Base-by-base conservation (phyloP, 768 basidiomycete genomes). In the Macrolepiota albuminosa region DNA sequence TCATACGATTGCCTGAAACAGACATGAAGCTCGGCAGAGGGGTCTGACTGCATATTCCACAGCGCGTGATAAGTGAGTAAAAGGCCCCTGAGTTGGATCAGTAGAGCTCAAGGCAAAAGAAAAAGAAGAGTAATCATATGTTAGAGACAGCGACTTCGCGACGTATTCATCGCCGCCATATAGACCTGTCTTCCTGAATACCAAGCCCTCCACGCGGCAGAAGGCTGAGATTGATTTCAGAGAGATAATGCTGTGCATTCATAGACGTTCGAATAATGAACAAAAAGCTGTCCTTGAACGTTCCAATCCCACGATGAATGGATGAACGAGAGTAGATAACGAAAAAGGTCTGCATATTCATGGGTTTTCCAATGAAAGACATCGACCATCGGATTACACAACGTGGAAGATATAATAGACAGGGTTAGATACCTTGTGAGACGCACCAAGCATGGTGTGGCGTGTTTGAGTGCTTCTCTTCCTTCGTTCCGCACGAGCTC, bases 1-100 rank as follows among this genome's bases (percentile, higher is more conserved):
- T 91, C 88, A 69, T 89, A 91, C 3, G 89, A 80, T 45, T 82
- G 76, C 70, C 80, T 82, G 76, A 91, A 91, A 70, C 89, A 89
- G 59, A 80, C 76, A 64, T 85, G 81, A 48, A 89, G 73, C 62
- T 88, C 85, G 1, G 78, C 67, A 29, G 66, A 66, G 18, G 70
- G 71, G 64, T 89, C 84, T 6, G 70, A 70, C 63, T 86, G 88
- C 77, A 85, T 82, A 65, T 84, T 78, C 69, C 85, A 81, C 42
- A 91, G 76, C 14, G 88, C 88, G 62, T 78, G 78, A 69, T 84
- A 87, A 2, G 86, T 84, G 65, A 91, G 86, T 49, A 81, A 74
- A 51, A 90, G 78, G 16, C 89, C 89, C 43, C 89, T 90, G 61
- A 39, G 34, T 40, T 34, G 42, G 11, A 57, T 50, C 10, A 29